Percentiles rank a stretch among this genome's conserved stretches.
Evolutionary conservation across 768 basidiomycete species (phyloP).

Genomic region (Candolleomyces aberdarensis): DNA sequence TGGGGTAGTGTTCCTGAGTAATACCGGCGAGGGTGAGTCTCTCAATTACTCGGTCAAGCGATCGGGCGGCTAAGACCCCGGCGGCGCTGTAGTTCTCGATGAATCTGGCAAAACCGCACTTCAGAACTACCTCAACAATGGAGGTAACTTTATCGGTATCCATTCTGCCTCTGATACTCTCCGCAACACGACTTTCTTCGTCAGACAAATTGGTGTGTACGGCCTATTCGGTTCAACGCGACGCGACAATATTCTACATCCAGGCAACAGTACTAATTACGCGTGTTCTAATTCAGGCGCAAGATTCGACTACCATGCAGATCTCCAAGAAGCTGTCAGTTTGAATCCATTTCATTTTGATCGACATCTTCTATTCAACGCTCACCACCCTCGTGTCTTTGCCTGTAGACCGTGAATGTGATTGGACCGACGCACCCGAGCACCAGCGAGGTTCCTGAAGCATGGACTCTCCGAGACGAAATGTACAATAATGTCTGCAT

Average conservation of each 20-base stretch:
- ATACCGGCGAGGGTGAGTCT: conserved; percentile 59
- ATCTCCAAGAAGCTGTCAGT: conserved; percentile 61
- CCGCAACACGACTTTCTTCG: conserved; percentile 55
- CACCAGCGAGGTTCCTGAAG: conserved; percentile 47
- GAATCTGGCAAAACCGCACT: conserved; percentile 56
- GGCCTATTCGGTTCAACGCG: no score
- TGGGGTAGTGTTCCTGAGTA: conserved; percentile 65
- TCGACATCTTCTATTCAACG: background rate
- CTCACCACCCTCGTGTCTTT: background rate
- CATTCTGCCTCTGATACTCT: conserved; percentile 66
- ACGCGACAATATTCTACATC: no score
- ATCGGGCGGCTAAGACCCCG: background rate
- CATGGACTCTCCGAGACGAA: conserved; percentile 57
- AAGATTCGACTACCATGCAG: conserved; percentile 70
- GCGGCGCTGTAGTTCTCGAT: conserved; percentile 48
- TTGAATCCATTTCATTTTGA: background rate
- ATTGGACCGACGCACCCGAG: conserved; percentile 59
- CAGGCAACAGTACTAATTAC: background rate
- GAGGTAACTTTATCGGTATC: conserved; percentile 70
- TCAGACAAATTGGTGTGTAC: conserved; percentile 47
- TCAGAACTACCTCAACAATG: conserved; percentile 59
- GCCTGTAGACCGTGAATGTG: conserved; percentile 52
- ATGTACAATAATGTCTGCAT: conserved; percentile 37
- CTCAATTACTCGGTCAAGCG: background rate
- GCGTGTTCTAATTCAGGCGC: conserved; percentile 38